Percentiles rank a stretch among this genome's conserved stretches.
phyloP scores from a whole-genome alignment of 352 stramenopile species.

The Thalassiosira livingstoniorum region DNA sequence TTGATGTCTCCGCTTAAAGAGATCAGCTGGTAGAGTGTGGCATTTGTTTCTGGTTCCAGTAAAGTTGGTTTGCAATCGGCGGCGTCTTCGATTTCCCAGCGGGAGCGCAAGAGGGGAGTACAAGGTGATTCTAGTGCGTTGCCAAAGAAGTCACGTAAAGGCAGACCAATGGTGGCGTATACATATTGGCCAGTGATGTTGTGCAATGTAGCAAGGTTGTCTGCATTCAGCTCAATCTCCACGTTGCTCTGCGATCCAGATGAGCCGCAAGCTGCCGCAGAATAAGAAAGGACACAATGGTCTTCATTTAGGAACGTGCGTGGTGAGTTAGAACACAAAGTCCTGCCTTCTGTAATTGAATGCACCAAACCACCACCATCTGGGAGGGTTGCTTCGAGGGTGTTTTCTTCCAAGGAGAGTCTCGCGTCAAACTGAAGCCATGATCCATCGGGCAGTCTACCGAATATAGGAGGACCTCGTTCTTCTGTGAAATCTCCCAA shows the following conservation, averaged over 20 bases:
- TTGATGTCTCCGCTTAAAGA: conserved; percentile 52
- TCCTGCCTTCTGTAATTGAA: conserved; percentile 48
- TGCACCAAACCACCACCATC: conserved; percentile 66
- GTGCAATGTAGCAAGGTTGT: conserved; percentile 54
- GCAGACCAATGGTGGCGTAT: conserved; percentile 61
- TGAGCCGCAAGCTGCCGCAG: conserved; percentile 50
- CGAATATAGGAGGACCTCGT: conserved; percentile 62
- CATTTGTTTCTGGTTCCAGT: conserved; percentile 47
- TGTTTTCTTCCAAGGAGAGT: conserved; percentile 60
- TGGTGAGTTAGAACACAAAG: conserved; percentile 64
- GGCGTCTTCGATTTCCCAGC: conserved; percentile 61
- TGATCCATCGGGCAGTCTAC: conserved; percentile 56
- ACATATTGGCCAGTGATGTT: conserved; percentile 65
- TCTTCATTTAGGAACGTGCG: conserved; percentile 69
- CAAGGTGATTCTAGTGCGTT: conserved; percentile 53
- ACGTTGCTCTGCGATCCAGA: conserved; percentile 37
- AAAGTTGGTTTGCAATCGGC: conserved; percentile 43
- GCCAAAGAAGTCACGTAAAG: conserved; percentile 41
- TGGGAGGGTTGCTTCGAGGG: conserved; percentile 35
- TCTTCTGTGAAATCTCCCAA: conserved; percentile 64
- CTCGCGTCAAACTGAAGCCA: conserved; percentile 65
- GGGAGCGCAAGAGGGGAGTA: conserved; percentile 48
- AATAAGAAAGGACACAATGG: conserved; percentile 55
- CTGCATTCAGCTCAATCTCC: conserved; percentile 58
- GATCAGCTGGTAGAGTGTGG: conserved; percentile 52